Percentiles rank a stretch among this genome's conserved stretches.
phyloP scores from a whole-genome alignment of 495 filamentous ascomycete species.

The Penicillium salamii region DNA sequence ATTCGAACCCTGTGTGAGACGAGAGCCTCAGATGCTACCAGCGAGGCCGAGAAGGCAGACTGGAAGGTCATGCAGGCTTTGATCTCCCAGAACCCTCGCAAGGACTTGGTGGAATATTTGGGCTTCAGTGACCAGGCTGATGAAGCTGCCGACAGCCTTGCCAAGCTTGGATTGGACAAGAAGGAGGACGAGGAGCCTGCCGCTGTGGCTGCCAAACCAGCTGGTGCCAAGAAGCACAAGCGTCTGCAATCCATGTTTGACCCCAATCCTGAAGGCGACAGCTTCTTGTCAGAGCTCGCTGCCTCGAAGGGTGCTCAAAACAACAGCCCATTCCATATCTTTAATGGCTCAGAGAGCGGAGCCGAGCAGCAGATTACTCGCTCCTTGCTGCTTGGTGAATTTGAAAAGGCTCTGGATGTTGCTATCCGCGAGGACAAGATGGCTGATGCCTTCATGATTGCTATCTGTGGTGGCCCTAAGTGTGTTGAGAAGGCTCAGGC shows the following conservation, averaged over 20 bases:
- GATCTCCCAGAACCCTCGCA: conserved; percentile 74
- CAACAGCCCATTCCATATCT: conserved; percentile 84
- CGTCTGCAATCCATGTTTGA: conserved; percentile 83
- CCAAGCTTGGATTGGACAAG: conserved; percentile 43
- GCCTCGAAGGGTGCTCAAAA: conserved; percentile 76
- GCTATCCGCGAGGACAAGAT: conserved; percentile 84
- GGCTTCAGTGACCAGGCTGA: conserved; percentile 69
- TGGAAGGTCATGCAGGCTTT: conserved; percentile 94
- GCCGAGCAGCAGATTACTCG: conserved; percentile 85
- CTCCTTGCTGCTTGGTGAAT: conserved; percentile 83
- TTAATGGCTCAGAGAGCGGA: conserved; percentile 72
- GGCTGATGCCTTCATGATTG: conserved; percentile 97
- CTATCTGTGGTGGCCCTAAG: conserved; percentile 91
- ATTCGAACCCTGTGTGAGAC: conserved; percentile 75
- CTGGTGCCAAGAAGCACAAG: conserved; percentile 52
- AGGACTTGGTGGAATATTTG: conserved; percentile 79
- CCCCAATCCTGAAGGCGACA: conserved; percentile 68
- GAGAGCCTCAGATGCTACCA: conserved; percentile 67
- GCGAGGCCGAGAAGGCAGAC: conserved; percentile 89
- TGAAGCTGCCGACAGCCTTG: conserved; percentile 47
- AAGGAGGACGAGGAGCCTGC: conserved; percentile 46
- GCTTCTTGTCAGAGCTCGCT: conserved; percentile 73
- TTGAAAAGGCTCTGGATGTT: conserved; percentile 84
- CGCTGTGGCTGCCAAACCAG: conserved; percentile 40
- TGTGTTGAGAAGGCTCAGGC: conserved; percentile 92